phyloP scores from a whole-genome alignment of 805 yeast species.

The Saturnispora ahearnii region DNA sequence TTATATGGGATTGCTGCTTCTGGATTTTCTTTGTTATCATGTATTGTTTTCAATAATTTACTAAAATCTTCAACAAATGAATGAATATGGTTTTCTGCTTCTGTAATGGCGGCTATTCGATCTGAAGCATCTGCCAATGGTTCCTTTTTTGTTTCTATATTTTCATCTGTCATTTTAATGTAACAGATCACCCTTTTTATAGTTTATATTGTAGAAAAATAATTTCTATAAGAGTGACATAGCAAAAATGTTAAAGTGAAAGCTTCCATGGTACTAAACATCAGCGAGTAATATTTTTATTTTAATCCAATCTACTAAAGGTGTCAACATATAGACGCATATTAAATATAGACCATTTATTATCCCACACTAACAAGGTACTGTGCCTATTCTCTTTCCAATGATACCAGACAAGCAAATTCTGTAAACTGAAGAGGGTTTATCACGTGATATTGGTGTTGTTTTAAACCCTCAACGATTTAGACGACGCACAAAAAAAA shows the following conservation, averaged over 20 bases:
- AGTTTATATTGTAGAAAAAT: too few relatives aligned
- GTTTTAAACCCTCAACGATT: neutral
- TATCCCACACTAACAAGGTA: too few relatives aligned
- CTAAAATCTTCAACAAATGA: constrained; percentile 43
- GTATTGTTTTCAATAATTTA: constrained; percentile 34
- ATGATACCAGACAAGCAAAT: neutral
- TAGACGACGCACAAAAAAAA: constrained; percentile 3
- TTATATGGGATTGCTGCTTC: constrained; percentile 33
- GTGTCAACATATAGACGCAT: too few relatives aligned
- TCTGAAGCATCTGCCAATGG: constrained; percentile 30
- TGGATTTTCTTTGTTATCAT: constrained; percentile 21
- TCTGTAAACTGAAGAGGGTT: neutral
- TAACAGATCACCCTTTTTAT: too few relatives aligned
- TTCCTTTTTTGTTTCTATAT: constrained; percentile 17
- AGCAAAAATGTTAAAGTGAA: too few relatives aligned
- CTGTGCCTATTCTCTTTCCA: neutral
- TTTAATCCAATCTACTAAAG: too few relatives aligned
- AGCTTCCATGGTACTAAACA: too few relatives aligned
- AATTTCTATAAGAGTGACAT: too few relatives aligned
- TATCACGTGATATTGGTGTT: neutral
- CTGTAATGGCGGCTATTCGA: constrained; percentile 42
- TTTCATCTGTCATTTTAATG: neutral
- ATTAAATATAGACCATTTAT: too few relatives aligned
- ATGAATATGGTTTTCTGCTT: constrained; percentile 44
- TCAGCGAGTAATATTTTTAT: too few relatives aligned